These are phyloP conservation scores for Podila epicladia DNA, from an alignment of 192 early-diverging fungal species.

Conservation along the genomic window DNA sequence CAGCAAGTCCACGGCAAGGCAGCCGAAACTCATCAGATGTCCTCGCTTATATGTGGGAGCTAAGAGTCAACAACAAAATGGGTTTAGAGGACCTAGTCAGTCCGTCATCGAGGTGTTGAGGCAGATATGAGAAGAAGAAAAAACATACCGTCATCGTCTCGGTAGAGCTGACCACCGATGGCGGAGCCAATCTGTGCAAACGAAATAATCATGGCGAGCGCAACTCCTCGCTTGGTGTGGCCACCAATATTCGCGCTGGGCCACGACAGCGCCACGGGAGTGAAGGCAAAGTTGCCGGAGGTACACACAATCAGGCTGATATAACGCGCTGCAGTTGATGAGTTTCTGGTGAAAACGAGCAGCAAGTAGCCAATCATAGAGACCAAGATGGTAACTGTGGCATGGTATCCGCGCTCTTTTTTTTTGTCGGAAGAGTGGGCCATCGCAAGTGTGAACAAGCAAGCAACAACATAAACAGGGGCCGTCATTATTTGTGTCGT, in stretches of 20 bases:
- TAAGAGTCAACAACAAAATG: background rate
- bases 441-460: background rate
- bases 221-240: slow-evolving; percentile 69
- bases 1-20: background rate
- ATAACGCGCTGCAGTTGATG: slow-evolving; percentile 25
- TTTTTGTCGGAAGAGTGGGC: background rate
- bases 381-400: background rate
- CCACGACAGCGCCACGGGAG: slow-evolving; percentile 56
- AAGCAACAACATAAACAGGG: slow-evolving; percentile 2
- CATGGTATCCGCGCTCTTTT: slow-evolving; percentile 6
- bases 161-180: slow-evolving; percentile 75
- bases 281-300: slow-evolving; percentile 20
- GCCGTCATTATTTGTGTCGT: slow-evolving; percentile 14
- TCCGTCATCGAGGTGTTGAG: too few relatives aligned
- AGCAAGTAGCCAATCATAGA: background rate
- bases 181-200: slow-evolving; percentile 72
- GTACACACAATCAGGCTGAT: slow-evolving; percentile 6
- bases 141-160: slow-evolving; percentile 53
- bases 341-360: slow-evolving; percentile 7
- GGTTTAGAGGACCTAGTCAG: too few relatives aligned
- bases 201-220: slow-evolving; percentile 64
- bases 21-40: background rate
- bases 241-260: slow-evolving; percentile 67
- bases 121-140: background rate
- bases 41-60: background rate